Percentiles rank a stretch among this genome's conserved stretches.
phyloP scores from a whole-genome alignment of 352 stramenopile genomes.

The Phytophthora hibernalis region DNA sequence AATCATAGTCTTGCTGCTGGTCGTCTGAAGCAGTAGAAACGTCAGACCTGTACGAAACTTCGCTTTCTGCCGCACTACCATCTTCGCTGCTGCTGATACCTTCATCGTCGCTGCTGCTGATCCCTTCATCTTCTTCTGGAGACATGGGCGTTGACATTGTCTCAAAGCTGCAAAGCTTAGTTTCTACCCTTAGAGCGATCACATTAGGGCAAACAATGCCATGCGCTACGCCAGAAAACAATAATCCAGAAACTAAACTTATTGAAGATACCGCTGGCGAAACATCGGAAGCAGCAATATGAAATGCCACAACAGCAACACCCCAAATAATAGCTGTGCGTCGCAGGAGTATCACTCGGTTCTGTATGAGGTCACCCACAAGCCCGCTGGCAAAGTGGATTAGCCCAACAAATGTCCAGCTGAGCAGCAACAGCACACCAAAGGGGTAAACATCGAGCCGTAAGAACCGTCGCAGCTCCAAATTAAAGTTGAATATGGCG shows the following conservation, averaged over 20 bases:
- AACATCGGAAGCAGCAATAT: conserved; percentile 46
- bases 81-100: conserved; percentile 26
- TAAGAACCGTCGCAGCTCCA: conserved; percentile 55
- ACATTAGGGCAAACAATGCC: conserved; percentile 58
- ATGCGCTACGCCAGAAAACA: conserved; percentile 51
- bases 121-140: conserved; percentile 16
- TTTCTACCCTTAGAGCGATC: conserved; percentile 55
- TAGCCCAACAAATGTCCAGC: conserved; percentile 63
- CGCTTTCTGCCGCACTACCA: conserved; percentile 35
- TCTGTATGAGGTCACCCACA: conserved; percentile 52
- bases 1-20: conserved; percentile 14
- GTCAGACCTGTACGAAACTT: conserved; percentile 27
- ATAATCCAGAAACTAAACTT: conserved; percentile 47
- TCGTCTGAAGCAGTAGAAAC: conserved; percentile 19
- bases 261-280: conserved; percentile 36
- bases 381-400: conserved; percentile 58
- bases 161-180: conserved; percentile 17
- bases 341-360: conserved; percentile 58
- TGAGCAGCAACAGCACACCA: conserved; percentile 60
- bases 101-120: conserved; percentile 24
- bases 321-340: conserved; percentile 51
- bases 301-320: conserved; percentile 52
- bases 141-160: conserved; percentile 16
- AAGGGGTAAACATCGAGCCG: conserved; percentile 59
- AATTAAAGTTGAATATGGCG: conserved; percentile 69